Evolutionary conservation across 2,329 filamentous ascomycete species (phyloP), one percentile per base, ranked within the genome.

Genomic region (Arachnopeziza araneosa): DNA sequence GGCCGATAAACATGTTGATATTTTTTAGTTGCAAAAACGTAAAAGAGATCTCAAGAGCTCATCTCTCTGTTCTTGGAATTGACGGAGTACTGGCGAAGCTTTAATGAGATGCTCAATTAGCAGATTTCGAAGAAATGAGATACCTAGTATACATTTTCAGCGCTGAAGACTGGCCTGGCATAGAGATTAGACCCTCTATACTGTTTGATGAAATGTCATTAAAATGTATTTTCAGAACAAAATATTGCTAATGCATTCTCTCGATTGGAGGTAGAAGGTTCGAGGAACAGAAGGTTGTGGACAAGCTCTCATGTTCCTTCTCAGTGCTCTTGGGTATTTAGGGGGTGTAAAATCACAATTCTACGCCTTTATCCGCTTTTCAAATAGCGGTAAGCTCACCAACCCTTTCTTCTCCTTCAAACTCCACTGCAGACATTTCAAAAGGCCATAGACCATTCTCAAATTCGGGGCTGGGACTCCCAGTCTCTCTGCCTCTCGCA

Each of bases 361-460:
- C 2, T 4, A 44, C 10, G 10, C 10, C 10, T 19, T 14, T 12
- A 19, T 19, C 36, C 17, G 17, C 36, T 44, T 44, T 12, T 14
- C 10, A 19, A 44, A 44, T 44, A 19, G 36, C 12, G 36, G 36
- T 19, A 44, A 19, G 36, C 36, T 57, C 22, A 73, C 66, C 7
- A 79, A 51, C 0, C 79, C 79, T 62, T 73, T 78, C 2, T 49
- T 62, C 65, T 81, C 79, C 50, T 67, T 69, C 10, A 59, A 62
- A 51, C 75, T 77, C 67, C 74, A 71, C 68, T 82, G 79, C 58
- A 78, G 76, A 71, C 77, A 79, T 68, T 78, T 78, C 58, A 83
- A 70, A 62, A 83, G 64, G 19, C 79, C 80, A 73, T 84, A 83
- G 65, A 83, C 69, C n/a, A 74, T 80, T 70, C 80, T 78, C 69